These are phyloP conservation scores for Blastobotrys buckinghamii DNA, from an alignment of 1,139 yeast species.

Conservation along the genomic window DNA sequence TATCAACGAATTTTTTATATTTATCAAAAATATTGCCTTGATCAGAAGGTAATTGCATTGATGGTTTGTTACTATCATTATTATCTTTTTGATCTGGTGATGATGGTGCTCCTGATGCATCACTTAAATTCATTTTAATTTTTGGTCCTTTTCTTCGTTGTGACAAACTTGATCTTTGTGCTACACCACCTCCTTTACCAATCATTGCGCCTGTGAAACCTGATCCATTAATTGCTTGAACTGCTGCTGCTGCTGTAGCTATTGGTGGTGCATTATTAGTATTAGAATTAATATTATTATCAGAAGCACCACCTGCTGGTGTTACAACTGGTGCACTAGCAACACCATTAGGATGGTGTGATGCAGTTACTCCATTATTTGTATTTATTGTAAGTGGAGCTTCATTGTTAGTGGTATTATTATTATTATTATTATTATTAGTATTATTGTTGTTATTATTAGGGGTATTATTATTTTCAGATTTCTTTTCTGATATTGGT, in stretches of 20 bases:
- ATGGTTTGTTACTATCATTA: conserved; percentile 1
- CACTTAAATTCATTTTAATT: background rate
- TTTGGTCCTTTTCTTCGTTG: background rate
- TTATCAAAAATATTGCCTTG: background rate
- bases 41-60: background rate
- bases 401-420: background rate
- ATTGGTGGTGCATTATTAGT: conserved; percentile 1
- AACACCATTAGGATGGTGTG: background rate
- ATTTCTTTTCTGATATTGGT: background rate
- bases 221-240: background rate
- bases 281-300: too few species aligned
- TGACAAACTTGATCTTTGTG: background rate
- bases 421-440: background rate
- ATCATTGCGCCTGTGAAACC: background rate
- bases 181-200: background rate
- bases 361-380: background rate
- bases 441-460: background rate
- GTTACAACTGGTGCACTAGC: conserved; percentile 1
- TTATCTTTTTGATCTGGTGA: conserved; percentile 14
- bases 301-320: background rate
- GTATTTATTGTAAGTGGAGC: too few species aligned
- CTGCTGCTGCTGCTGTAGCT: conserved; percentile 1
- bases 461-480: background rate
- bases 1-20: conserved; percentile 81
- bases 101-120: background rate